Base-by-base conservation (phyloP, 306 rosid species). In the Fragaria nilgerrensis region DNA sequence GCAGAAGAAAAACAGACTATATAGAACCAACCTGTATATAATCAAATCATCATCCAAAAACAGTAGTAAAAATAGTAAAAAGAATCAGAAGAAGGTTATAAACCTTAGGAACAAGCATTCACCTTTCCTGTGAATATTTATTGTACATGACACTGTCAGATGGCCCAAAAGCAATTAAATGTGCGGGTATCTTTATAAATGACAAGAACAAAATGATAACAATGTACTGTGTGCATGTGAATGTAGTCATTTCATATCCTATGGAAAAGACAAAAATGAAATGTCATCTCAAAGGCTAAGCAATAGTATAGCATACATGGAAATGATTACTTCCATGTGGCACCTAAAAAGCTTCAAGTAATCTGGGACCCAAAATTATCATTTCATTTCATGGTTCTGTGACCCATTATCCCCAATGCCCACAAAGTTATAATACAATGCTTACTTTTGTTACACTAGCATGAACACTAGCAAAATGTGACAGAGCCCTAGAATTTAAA, bases 1-100 rank as follows among this genome's bases (percentile, higher is more conserved):
- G 58, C 68, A 73, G 74, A 66, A 47, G 78, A 45, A 66, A 76
- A 74, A 29, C 55, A 20, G 36, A 61, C 43, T 11, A 16, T 8
- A 64, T 1, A 27, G n/a, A 29, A 64, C 69, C 45, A 64, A 7
- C 12, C 7, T 22, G 69, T 65, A 19, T 8, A 36, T 2, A 64
- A 64, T 34, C 45, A 13, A 12, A 64, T 36, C 45, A 36, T 27
- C 70, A 65, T 65, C 39, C 47, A 34, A 65, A 65, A 45, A 14
- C 55, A 23, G 45, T 15, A 69, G 74, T 14, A 27, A 19, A 19
- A 52, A 1, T 13, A 48, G 74, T 27, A 15, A 48, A 0, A 27
- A 70, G 41, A 47, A 16, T 70, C 53, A 27, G 20, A 48, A 70
- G 0, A 25, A 45, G 41, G 20, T 23, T 45, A 3, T 7, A 25